Evolutionary conservation across 768 basidiomycete species (phyloP), one percentile per base, ranked within the genome.

Genomic region (Boletus barrowsii): DNA sequence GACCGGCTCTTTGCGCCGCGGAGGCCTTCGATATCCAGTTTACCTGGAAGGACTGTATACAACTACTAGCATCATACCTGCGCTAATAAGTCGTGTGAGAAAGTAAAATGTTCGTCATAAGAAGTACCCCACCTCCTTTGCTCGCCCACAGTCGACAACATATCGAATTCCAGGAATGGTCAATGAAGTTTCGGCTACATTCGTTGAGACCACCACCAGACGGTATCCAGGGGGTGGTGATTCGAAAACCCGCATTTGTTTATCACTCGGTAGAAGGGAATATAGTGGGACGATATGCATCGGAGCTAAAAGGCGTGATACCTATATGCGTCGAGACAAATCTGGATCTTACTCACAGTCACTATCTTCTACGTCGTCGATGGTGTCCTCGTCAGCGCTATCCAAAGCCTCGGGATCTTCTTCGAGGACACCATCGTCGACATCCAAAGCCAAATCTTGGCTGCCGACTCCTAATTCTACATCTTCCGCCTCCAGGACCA

Each of bases 111-210:
- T 45, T 39, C 40, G 17, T 7, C 39, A 29, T 14, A 33, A 36
- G 47, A 36, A 55, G 37, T 15, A 30, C 49, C 65, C 37, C 60
- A 90, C 92, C 79, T 98, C 93, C 73, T 99, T 98, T 5, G 90
- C 93, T 59, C 95, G 81, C 5, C 96, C 96, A 63, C 89, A 89
- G 67, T 99, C 96, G 29, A 99, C 84, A n/a, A 99, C 96, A 71
- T 99, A 99, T 15, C 91, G 88, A 62, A 99, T 95, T 7, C 90
- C 91, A 24, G 96, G 96, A 55, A 99, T 99, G 0, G 96, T 98
- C 32, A 98, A 76, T 8, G 96, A 97, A 0, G 96, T 98, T 69
- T 98, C 96, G 1, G 96, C 96, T 26, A 98, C 88, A 67, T 98
- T 98, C 2, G 96, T 98, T 2, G 96, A 84, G 6, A 99, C 87